phyloP scores from a whole-genome alignment of 208 protist species.

The Trypanosoma cruzi region DNA sequence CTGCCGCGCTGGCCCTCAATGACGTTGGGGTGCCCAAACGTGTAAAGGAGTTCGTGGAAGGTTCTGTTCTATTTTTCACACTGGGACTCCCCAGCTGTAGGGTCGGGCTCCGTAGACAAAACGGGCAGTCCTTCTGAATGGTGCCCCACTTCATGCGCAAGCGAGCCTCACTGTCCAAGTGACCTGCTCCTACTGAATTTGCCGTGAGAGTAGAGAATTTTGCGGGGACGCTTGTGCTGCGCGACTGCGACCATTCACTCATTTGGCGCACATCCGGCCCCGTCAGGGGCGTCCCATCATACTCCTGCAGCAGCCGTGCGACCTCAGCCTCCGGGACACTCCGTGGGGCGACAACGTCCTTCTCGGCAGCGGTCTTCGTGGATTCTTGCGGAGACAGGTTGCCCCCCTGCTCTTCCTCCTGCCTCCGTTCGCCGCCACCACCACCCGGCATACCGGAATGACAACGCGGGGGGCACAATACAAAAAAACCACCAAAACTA shows the following conservation, averaged over 20 bases:
- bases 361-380: background rate
- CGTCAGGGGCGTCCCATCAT: background rate
- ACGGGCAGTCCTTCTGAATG: background rate
- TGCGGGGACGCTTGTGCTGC: background rate
- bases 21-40: background rate
- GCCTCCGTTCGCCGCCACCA: background rate
- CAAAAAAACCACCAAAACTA: too few species aligned
- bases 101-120: background rate
- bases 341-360: background rate
- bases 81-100: background rate
- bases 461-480: too few species aligned
- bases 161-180: background rate
- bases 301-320: background rate
- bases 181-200: background rate
- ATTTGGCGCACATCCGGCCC: background rate
- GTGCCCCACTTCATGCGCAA: background rate
- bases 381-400: background rate
- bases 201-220: background rate
- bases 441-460: background rate
- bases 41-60: background rate
- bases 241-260: background rate
- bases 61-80: background rate
- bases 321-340: background rate
- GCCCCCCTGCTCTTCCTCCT: background rate
- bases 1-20: conserved; percentile 6